Conservation (phyloP, 1,284 basidiomycete genomes). For the Pterulicium gracile region DNA sequence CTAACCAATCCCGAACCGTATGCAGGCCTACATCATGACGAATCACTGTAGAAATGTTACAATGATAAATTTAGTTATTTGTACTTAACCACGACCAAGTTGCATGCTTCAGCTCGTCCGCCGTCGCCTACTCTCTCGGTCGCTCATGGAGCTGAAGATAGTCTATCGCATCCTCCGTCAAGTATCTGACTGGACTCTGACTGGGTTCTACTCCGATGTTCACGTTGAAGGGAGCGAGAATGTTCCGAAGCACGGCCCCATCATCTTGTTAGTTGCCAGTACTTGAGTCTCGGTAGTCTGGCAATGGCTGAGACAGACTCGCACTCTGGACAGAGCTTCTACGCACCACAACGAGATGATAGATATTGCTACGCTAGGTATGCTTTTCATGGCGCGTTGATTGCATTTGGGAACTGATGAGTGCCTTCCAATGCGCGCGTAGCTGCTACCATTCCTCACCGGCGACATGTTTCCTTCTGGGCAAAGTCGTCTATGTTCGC, state of each 20-base stretch:
- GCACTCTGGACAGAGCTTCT: constrained; percentile 42
- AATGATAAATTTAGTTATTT: no score
- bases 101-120: no score
- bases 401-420: constrained; percentile 1
- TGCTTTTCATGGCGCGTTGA: constrained; percentile 9
- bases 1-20: no score
- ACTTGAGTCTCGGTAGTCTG: constrained; percentile 7
- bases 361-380: constrained; percentile 39
- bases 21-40: no score
- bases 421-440: neutral
- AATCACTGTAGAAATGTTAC: no score
- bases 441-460: constrained; percentile 47
- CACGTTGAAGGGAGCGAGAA: constrained; percentile 51
- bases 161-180: constrained; percentile 53
- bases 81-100: no score
- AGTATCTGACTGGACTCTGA: constrained; percentile 54
- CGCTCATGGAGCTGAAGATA: constrained; percentile 37
- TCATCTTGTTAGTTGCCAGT: constrained; percentile 43
- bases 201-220: constrained; percentile 61
- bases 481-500: constrained; percentile 57
- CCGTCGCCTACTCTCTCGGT: no score
- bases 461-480: constrained; percentile 67
- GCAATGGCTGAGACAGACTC: constrained; percentile 1
- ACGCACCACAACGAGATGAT: constrained; percentile 67
- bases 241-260: constrained; percentile 43